A percentile compares a stretch with the other conserved stretches of the same genome.
Conservation (phyloP, 805 yeast genomes). For the Groenewaldozyma salmanticensis region DNA sequence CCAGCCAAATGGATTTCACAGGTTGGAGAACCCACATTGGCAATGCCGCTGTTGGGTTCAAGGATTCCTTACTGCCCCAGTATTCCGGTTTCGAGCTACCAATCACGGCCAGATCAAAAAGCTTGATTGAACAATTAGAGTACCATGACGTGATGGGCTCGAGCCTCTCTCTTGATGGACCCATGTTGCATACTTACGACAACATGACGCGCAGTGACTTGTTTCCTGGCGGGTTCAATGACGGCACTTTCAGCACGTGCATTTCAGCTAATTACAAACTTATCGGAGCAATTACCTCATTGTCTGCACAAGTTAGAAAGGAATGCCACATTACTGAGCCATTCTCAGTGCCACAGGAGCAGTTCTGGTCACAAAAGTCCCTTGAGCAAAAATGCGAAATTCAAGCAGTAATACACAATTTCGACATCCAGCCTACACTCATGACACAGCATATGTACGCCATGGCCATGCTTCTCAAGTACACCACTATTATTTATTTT, state of each 20-base stretch:
- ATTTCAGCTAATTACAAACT: not conserved
- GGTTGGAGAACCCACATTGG: conserved; percentile 12
- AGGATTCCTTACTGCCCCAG: conserved; percentile 1
- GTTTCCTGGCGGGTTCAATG: not conserved
- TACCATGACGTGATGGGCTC: conserved; percentile 11
- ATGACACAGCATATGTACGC: not conserved
- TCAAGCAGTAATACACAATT: not conserved
- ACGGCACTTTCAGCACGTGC: not conserved
- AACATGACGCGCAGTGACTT: not conserved
- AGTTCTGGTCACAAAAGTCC: not conserved
- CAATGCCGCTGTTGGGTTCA: conserved; percentile 6
- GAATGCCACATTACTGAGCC: not conserved
- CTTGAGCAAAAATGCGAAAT: not conserved
- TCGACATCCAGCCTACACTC: not conserved
- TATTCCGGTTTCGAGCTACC: not conserved
- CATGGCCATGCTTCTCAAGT: not conserved
- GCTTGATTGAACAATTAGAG: conserved; percentile 6
- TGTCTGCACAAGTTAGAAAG: not conserved
- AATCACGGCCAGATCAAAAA: conserved; percentile 1
- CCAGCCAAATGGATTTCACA: conserved; percentile 8
- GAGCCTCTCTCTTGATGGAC: not conserved
- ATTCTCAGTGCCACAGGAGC: not conserved
- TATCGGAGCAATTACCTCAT: not conserved
- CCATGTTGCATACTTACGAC: not conserved
- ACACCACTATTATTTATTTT: not conserved